phyloP scores from a whole-genome alignment of 768 basidiomycete species.

The Amanita polypyramis region DNA sequence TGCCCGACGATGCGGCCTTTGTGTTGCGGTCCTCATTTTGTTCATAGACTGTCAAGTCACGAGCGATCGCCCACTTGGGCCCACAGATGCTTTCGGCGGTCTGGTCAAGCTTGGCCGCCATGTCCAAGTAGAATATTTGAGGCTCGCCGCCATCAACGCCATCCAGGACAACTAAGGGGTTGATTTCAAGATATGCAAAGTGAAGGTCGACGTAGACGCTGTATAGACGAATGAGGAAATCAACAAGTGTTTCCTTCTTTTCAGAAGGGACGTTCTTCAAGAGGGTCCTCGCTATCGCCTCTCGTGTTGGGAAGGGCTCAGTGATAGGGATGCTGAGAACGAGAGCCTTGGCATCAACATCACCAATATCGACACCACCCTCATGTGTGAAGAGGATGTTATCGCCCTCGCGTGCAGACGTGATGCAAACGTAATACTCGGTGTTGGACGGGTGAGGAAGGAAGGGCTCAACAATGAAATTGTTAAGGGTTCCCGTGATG shows the following conservation, averaged over 20 bases:
- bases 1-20: conserved; percentile 29
- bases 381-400: conserved; percentile 98
- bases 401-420: conserved; percentile 89
- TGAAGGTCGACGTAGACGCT: conserved; percentile 97
- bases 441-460: conserved; percentile 87
- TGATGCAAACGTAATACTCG: conserved; percentile 98
- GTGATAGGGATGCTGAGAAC: conserved; percentile 75
- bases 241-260: conserved; percentile 86
- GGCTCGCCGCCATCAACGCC: conserved; percentile 55
- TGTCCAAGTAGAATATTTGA: conserved; percentile 92
- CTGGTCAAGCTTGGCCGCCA: conserved; percentile 99
- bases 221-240: conserved; percentile 93
- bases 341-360: conserved; percentile 95
- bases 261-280: conserved; percentile 73
- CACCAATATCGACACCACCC: conserved; percentile 97
- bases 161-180: conserved; percentile 93
- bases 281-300: conserved; percentile 63
- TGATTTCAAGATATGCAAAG: conserved; percentile 99
- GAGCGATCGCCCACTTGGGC: conserved; percentile 97
- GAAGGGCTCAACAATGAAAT: conserved; percentile 99
- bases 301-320: conserved; percentile 72
- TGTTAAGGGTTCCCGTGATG: conserved; percentile 90
- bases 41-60: conserved; percentile 76
- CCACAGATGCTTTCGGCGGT: conserved; percentile 98
- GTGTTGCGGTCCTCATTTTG: conserved; percentile 27